Base-by-base conservation (phyloP, 768 basidiomycete species). In the Phaeotremella fagi region DNA sequence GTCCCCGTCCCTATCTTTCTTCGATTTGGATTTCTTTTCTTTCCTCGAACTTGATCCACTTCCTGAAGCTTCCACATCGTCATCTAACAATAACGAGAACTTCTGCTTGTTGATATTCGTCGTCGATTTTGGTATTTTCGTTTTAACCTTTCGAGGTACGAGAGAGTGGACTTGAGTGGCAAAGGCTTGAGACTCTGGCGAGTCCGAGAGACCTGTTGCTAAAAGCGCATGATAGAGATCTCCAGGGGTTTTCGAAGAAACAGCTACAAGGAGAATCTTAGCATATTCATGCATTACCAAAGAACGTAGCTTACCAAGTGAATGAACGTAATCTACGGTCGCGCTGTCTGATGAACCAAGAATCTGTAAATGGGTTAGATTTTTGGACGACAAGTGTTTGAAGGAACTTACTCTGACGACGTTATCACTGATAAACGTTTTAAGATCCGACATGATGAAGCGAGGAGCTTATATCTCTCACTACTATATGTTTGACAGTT, bases 241-340 rank as follows among this genome's bases (percentile, higher is more conserved):
- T 35, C 88, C 85, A 11, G 88, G 80, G 7, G 85, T 82, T 73
- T 92, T 92, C 49, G 89, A 81, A 50, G 86, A 84, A 3, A 86
- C 83, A n/a, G 88, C 90, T 85, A 64, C 2, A 53, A 25, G 25
- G 20, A 15, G 49, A 18, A 51, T 22, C 22, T 50, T 37, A 50
- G 23, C 45, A 36, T 18, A 26, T 37, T 28, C 18, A 23, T 43
- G n/a, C 15, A 16, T 35, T 31, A 51, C 15, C 50, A 55, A 25
- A 38, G 33, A 52, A 33, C 23, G 20, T 23, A 3, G 71, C 80
- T 35, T 59, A 86, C 88, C 90, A 75, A 87, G 84, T 45, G 88
- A 88, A 72, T 88, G 78, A 29, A 95, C 85, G 73, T 85, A 95
- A 77, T 90, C 85, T 61, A 90, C 82, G 55, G 86, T 88, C 60